Base-by-base conservation (phyloP, 2,329 filamentous ascomycete genomes). In the Purpureocillium takamizusanense region DNA sequence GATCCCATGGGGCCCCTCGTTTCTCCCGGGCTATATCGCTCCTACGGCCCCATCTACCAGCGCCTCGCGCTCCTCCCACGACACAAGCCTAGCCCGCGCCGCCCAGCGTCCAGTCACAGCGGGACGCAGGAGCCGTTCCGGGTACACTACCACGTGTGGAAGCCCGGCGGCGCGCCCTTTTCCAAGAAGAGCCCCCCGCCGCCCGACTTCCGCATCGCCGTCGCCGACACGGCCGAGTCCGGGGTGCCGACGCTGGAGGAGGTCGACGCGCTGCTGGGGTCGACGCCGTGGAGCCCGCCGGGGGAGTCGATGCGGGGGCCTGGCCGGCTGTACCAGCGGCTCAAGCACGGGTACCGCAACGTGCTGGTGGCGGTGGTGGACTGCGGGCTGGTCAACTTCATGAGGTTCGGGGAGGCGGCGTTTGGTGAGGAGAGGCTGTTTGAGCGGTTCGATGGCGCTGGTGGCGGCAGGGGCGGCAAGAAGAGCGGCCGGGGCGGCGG, bases 311-410 rank as follows among this genome's bases (percentile, higher is more conserved):
- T 54, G 52, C 56, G 56, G 29, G 45, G 56, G 33, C 69, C 60
- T 56, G 76, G 54, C 51, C 67, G 56, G 55, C 61, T 89, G 46
- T 92, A 94, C 54, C 76, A 81, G 52, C 78, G 85, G 42, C 65
- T 97, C 46, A 90, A 88, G 60, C 80, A 94, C 52, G 92, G 88
- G 2, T 80, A 83, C 57, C 76, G 86, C 46, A 92, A 86, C 59
- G 84, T 92, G 25, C 69, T 95, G 27, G 58, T 98, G 17, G 92
- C 89, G 0, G 76, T 97, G 2, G 88, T 95, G 27, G 92, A 97
- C 56, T 76, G 87, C 45, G 92, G 92, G 0, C 72, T 97, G 16
- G 83, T 89, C 33, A 97, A 90, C 57, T 97, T 90, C 56, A 69
- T 95, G 52, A 70, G 85, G 17, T 72, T 95, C 42, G 78, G 76